These are phyloP conservation scores for Jamesozyma piceae DNA, from an alignment of 805 yeast species.

Conservation along the genomic window DNA sequence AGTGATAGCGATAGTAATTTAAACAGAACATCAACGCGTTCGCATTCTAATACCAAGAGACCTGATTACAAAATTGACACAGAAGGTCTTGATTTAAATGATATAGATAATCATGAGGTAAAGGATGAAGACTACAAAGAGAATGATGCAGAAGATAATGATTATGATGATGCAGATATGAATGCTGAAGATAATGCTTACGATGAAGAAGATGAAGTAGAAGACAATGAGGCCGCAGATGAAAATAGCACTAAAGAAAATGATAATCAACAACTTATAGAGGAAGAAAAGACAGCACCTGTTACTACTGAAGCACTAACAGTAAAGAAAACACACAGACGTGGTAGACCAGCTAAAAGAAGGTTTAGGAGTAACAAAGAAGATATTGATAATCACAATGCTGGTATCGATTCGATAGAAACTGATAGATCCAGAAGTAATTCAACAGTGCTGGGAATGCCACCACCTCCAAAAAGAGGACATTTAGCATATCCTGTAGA, in stretches of 20 bases:
- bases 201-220: slow-evolving; percentile 16
- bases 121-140: slow-evolving; percentile 20
- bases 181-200: slow-evolving; percentile 9
- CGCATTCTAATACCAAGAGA: slow-evolving; percentile 16
- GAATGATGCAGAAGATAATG: slow-evolving; percentile 8
- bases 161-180: slow-evolving; percentile 3
- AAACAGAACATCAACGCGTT: slow-evolving; percentile 9
- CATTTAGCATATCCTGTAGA: slow-evolving; percentile 42
- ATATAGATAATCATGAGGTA: slow-evolving; percentile 13
- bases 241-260: slow-evolving; percentile 15
- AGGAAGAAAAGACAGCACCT: slow-evolving; percentile 13
- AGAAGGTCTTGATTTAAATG: slow-evolving; percentile 27
- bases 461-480: slow-evolving; percentile 29
- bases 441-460: slow-evolving; percentile 8
- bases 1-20: background rate
- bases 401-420: slow-evolving; percentile 15
- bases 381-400: slow-evolving; percentile 14
- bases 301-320: background rate
- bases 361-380: background rate
- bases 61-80: slow-evolving; percentile 25
- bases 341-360: slow-evolving; percentile 4
- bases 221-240: slow-evolving; percentile 19
- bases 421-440: slow-evolving; percentile 14
- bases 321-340: background rate
- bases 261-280: too few species aligned